These are phyloP conservation scores for Acanthochlamys bracteata DNA, from an alignment of 106 monocot species.

Conservation along the genomic window DNA sequence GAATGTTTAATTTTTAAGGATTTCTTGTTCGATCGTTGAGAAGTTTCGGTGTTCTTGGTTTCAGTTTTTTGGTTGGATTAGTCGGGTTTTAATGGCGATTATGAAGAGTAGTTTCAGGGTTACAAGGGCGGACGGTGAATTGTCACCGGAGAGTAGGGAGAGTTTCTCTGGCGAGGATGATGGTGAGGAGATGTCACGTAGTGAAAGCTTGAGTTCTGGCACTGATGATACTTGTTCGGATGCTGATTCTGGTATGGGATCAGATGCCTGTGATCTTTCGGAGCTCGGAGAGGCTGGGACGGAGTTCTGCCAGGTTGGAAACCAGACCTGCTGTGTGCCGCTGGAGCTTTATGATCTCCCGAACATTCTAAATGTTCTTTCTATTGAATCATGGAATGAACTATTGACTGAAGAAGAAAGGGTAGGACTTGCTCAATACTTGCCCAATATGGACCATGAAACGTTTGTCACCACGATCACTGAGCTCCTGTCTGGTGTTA, in stretches of 20 bases:
- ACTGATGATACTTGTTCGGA: constrained; percentile 12
- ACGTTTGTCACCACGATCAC: constrained; percentile 43
- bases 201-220: constrained; percentile 8
- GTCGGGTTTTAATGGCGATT: constrained; percentile 37
- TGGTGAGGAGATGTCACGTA: constrained; percentile 20
- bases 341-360: constrained; percentile 56
- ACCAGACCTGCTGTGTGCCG: constrained; percentile 49
- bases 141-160: constrained; percentile 8
- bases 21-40: not conserved
- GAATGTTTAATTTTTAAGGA: not conserved
- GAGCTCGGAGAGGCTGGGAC: constrained; percentile 49
- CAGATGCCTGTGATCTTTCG: constrained; percentile 53
- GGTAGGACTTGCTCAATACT: constrained; percentile 38
- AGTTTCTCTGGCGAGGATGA: constrained; percentile 14
- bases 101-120: constrained; percentile 26
- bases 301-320: constrained; percentile 70
- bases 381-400: constrained; percentile 52
- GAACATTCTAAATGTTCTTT: constrained; percentile 32
- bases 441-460: constrained; percentile 80
- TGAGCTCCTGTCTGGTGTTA: constrained; percentile 56
- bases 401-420: constrained; percentile 75
- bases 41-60: not conserved
- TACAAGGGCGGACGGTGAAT: constrained; percentile 26
- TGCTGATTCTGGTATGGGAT: constrained; percentile 58
- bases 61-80: not conserved